These are phyloP conservation scores for Hypomontagnella monticulosa DNA, from an alignment of 495 filamentous ascomycete genomes.

Conservation along the genomic window DNA sequence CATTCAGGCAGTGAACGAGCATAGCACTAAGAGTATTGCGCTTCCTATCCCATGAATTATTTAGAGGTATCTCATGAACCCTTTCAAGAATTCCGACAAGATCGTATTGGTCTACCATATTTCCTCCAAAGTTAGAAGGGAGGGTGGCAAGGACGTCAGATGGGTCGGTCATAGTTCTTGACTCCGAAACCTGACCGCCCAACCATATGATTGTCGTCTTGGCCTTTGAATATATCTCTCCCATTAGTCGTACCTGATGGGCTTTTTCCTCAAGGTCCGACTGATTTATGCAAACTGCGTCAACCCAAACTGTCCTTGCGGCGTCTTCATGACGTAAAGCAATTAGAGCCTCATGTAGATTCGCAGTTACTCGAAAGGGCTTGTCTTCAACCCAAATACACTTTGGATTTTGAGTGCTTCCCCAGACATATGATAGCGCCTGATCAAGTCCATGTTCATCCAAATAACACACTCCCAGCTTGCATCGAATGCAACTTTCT, in stretches of 20 bases:
- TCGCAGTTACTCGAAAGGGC: too few relatives aligned
- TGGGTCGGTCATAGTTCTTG: background rate
- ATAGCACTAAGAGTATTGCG: background rate
- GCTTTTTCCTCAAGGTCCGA: slow-evolving; percentile 30
- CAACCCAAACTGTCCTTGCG: slow-evolving; percentile 37
- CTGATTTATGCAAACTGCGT: slow-evolving; percentile 49
- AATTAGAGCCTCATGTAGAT: too few relatives aligned
- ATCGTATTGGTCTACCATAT: slow-evolving; percentile 16
- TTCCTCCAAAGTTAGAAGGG: background rate
- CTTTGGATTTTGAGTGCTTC: too few relatives aligned
- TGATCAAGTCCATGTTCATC: too few relatives aligned
- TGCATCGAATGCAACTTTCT: too few relatives aligned
- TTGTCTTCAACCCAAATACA: too few relatives aligned
- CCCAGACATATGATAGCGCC: too few relatives aligned
- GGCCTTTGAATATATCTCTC: slow-evolving; percentile 33
- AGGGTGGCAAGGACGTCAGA: background rate
- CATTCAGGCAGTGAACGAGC: background rate
- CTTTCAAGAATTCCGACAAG: slow-evolving; percentile 2
- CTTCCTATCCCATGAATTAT: background rate
- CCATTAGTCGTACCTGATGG: slow-evolving; percentile 39
- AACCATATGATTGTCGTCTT: slow-evolving; percentile 11
- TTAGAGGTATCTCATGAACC: too few relatives aligned
- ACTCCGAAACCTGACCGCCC: too few relatives aligned
- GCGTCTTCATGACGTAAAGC: too few relatives aligned
- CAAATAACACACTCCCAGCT: too few relatives aligned